Base-by-base conservation (phyloP, 1,284 basidiomycete genomes). In the Trichosporon sp. region DNA sequence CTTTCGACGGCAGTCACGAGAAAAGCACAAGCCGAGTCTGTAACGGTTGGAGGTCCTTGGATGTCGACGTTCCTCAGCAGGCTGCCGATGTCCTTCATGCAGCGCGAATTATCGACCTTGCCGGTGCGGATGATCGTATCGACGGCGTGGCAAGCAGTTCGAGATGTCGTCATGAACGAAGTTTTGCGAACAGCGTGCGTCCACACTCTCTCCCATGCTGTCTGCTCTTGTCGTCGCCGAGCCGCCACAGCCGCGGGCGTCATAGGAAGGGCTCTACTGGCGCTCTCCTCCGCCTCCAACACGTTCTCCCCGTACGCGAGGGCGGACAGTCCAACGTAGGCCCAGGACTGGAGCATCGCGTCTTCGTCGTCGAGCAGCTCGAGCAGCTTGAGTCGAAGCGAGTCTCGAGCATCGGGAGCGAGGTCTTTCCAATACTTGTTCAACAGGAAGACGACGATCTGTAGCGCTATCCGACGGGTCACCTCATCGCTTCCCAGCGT, bases 21-120 rank as follows among this genome's bases (percentile, higher is more conserved):
- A 78, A 98, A 91, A 63, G 86, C 84, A 83, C 93, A 95, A 27
- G 95, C 91, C 0, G 94, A 89, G 76, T 98, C 95, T 75, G 87
- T 90, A 0, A 93, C 91, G 73, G 88, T 89, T 1, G 89, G 84
- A 1, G 95, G 94, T 0, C 93, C 93, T 81, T 96, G 93, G 15
- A 95, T 87, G 74, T 93, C 90, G 67, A 98, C 84, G 73, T 93
- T 91, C 72, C 89, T 89, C 1, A 89, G 86, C 62, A 97, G 83
- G 0, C 85, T 84, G 77, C 93, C 91, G 62, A 97, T 87, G 76
- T 93, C 92, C 0, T 84, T 77, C 12, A 91, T 83, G 42, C 90
- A 82, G 3, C 86, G 86, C 12, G 88, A 87, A 11, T 85, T 80
- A 1, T 88, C 85, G 34, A 95, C 83, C 25, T 85, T 80, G 21